Evolutionary conservation across 2,329 filamentous ascomycete genomes (phyloP).

Genomic region (Gyromitra esculenta): DNA sequence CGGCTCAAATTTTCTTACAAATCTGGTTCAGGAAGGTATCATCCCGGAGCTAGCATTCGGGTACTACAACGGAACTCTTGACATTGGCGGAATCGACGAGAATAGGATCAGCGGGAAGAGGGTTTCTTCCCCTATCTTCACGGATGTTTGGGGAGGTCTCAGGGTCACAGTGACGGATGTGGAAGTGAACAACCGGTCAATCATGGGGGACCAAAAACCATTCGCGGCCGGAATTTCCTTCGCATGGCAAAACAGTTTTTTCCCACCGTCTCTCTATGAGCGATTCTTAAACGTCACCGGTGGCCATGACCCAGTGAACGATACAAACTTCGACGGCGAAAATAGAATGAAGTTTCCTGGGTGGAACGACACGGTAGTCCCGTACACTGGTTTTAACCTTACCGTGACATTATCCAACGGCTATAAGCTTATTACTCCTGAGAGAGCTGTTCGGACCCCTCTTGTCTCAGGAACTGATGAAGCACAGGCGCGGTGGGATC

Average conservation of each 20-base stretch:
- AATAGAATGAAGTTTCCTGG: neutral
- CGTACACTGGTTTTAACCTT: neutral
- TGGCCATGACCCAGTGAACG: neutral
- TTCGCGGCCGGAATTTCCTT: neutral
- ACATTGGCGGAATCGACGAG: conserved; percentile 16
- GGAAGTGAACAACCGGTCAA: neutral
- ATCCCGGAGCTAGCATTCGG: conserved; percentile 18
- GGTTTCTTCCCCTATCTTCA: neutral
- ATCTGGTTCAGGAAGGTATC: neutral
- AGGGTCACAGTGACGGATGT: conserved; percentile 1
- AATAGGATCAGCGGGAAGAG: neutral
- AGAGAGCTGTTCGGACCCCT: neutral
- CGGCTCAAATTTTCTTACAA: neutral
- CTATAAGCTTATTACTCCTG: neutral
- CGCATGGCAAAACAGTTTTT: neutral
- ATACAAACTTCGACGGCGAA: neutral
- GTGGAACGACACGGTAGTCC: neutral
- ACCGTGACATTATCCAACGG: conserved; percentile 21
- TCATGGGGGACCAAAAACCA: conserved; percentile 7
- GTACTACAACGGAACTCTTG: neutral
- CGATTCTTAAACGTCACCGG: neutral
- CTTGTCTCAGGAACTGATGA: neutral
- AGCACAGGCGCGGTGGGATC: neutral
- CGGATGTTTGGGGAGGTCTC: neutral
- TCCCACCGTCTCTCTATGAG: conserved; percentile 1